Percentiles rank a stretch among this genome's conserved stretches.
Evolutionary conservation across 805 yeast genomes (phyloP).

Genomic region (Saccharomycopsis fermentans): DNA sequence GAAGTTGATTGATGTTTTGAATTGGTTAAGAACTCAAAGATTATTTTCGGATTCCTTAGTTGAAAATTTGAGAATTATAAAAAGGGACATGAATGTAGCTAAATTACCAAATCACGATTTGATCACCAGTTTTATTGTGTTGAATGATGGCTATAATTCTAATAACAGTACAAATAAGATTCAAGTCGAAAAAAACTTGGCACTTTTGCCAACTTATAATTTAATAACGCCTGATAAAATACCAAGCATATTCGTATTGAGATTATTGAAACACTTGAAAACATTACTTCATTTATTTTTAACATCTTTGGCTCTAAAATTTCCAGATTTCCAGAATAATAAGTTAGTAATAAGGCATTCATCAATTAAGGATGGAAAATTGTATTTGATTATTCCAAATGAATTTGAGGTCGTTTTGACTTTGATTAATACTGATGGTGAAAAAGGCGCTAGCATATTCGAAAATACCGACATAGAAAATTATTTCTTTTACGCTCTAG

Average conservation of each 20-base stretch:
- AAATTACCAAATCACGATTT: constrained; percentile 89
- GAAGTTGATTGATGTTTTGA: constrained; percentile 71
- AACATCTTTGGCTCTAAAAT: constrained; percentile 4
- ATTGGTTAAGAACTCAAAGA: constrained; percentile 79
- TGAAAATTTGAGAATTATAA: constrained; percentile 27
- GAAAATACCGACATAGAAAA: not conserved
- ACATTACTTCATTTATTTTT: constrained; percentile 13
- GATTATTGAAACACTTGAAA: constrained; percentile 7
- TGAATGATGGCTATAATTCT: constrained; percentile 43
- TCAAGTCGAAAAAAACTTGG: constrained; percentile 2
- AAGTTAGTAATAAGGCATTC: constrained; percentile 5
- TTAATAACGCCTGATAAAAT: constrained; percentile 2
- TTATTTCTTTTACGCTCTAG: constrained; percentile 6
- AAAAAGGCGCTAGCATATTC: not conserved
- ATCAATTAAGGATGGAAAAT: constrained; percentile 13
- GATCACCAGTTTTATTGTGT: constrained; percentile 76
- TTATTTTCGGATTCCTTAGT: constrained; percentile 58
- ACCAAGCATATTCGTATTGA: constrained; percentile 3
- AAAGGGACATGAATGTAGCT: constrained; percentile 33
- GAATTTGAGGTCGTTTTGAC: constrained; percentile 16
- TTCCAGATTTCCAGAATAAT: not conserved
- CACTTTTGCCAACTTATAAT: constrained; percentile 16
- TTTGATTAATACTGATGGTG: constrained; percentile 2
- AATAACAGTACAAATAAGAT: constrained; percentile 3
- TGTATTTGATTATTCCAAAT: constrained; percentile 4